Base-by-base conservation (phyloP, 164 flowering plant genomes). In the Vitis cinerea region DNA sequence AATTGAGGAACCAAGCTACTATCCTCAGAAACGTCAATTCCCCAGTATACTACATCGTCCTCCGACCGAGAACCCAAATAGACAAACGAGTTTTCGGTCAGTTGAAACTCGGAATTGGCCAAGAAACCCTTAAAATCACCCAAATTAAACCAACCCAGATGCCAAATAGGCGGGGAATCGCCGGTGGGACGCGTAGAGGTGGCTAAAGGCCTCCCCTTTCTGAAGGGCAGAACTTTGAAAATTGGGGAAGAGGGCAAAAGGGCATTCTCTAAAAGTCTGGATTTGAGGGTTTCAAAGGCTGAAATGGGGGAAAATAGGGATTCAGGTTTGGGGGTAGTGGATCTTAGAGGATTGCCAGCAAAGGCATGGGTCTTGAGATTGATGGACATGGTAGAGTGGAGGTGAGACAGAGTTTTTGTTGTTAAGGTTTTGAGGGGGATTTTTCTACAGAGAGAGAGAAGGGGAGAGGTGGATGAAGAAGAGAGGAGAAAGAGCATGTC, bases 191-290 rank as follows among this genome's bases (percentile, higher is more conserved):
- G 19, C 0, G 77, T 19, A 8, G 87, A 74, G 60, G 72, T 64
- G 14, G 88, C 90, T 77, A 90, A 74, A 11, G 97, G 98, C 72
- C 84, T 77, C 27, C 98, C 97, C 78, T 83, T 87, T 47, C 89
- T 75, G 74, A 82, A 85, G 13, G 85, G 86, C 73, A 85, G 66
- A 50, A 87, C 77, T 79, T 76, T 85, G 76, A 82, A 79, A 65
- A 69, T 62, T 2, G 71, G 76, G 13, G 77, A 72, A 27, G 67
- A 15, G 1, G 53, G 23, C 10, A 2, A 52, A 23, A 48, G 74
- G 68, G 75, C 66, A 37, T 37, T 69, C 9, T 78, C 78, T 15
- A 71, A 74, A 60, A 87, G 80, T 2, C 57, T 82, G 56, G 80
- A 59, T 65, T 84, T 88, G 30, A 92, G 85, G 74, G 90, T 67